Conservation (phyloP, 202 grass and related monocot species). For the Digitaria exilis region DNA sequence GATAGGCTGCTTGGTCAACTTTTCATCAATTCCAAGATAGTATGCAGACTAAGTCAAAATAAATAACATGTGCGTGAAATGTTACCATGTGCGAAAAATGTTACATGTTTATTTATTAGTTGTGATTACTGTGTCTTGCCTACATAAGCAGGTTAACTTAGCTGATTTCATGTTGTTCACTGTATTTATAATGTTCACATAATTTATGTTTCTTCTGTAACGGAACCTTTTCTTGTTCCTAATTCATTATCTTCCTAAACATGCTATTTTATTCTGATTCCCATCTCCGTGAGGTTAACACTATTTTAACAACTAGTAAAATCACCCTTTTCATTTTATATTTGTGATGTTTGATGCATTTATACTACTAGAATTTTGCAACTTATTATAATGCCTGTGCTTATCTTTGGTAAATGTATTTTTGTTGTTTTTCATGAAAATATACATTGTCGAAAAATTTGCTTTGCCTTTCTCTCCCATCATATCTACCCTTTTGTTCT, state of each 20-base stretch:
- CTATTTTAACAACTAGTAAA: neutral
- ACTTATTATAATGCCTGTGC: neutral
- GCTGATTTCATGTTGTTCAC: neutral
- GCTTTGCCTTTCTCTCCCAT: neutral
- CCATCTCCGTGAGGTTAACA: too few relatives aligned
- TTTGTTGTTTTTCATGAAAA: neutral
- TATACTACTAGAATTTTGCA: neutral
- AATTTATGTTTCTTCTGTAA: neutral
- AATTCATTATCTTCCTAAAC: neutral
- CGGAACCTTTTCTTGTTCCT: neutral
- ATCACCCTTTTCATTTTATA: neutral
- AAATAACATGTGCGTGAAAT: neutral
- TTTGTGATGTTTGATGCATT: neutral
- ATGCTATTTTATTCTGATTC: neutral
- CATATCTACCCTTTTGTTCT: neutral
- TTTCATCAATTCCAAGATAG: neutral
- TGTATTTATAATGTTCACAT: too few relatives aligned
- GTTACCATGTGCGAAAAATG: too few relatives aligned
- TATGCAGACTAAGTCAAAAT: neutral
- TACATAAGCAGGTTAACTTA: neutral
- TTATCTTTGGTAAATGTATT: neutral
- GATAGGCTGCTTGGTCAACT: neutral
- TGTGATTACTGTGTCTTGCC: neutral
- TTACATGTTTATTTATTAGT: constrained; percentile 1
- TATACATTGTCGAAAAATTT: constrained; percentile 16